These are phyloP conservation scores for Aspergillus eucalypticola DNA, from an alignment of 2,329 filamentous ascomycete species.

Conservation along the genomic window DNA sequence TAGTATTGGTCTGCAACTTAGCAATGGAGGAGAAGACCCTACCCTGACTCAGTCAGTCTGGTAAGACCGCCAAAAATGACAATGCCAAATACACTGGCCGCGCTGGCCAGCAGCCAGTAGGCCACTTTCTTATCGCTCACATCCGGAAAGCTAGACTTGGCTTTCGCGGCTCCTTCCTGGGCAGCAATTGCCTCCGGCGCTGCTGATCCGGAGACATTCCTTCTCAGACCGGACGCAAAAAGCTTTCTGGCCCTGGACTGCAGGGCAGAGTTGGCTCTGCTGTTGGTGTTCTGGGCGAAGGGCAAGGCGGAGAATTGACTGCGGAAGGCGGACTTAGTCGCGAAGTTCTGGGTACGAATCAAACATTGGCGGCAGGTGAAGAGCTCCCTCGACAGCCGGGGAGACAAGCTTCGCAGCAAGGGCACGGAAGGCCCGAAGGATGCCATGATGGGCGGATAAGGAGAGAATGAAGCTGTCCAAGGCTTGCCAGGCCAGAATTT, in stretches of 20 bases:
- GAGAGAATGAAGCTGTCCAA: conserved; percentile 4
- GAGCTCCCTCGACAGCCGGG: conserved; percentile 40
- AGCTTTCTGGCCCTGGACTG: conserved; percentile 29
- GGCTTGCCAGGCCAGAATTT: conserved; percentile 4
- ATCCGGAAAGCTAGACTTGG: conserved; percentile 54
- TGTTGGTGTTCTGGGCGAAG: conserved; percentile 26
- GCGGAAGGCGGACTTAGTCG: conserved; percentile 31
- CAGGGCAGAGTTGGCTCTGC: conserved; percentile 28
- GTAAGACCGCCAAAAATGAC: conserved; percentile 94
- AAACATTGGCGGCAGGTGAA: conserved; percentile 48
- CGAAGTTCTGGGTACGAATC: conserved; percentile 30
- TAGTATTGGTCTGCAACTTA: neutral
- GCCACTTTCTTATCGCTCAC: conserved; percentile 75
- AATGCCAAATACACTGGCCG: conserved; percentile 92
- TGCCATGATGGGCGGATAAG: conserved; percentile 31
- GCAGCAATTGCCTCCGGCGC: conserved; percentile 20
- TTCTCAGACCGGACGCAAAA: conserved; percentile 29
- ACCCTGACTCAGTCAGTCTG: conserved; percentile 94
- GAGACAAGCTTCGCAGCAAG: conserved; percentile 36
- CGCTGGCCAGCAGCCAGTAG: conserved; percentile 90
- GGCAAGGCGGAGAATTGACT: conserved; percentile 33
- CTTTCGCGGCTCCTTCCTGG: conserved; percentile 27
- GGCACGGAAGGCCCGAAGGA: conserved; percentile 33
- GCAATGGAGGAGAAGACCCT: neutral
- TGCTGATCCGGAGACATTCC: conserved; percentile 24